Base-by-base conservation (phyloP, 768 basidiomycete species). In the Pulveroboletus sp. region DNA sequence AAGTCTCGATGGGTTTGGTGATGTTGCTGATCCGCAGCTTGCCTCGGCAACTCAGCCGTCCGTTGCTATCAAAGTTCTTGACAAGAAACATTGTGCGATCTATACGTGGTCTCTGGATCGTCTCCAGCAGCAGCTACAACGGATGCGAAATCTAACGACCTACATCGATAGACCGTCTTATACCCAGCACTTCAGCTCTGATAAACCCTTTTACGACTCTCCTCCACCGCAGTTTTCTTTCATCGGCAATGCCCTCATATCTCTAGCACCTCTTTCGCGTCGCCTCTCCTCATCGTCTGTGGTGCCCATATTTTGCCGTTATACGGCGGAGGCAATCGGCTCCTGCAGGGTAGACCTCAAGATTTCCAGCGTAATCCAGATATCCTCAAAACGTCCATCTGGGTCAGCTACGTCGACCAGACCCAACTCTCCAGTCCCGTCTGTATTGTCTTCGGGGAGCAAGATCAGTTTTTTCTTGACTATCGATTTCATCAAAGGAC, bases 311-410 rank as follows among this genome's bases (percentile, higher is more conserved):
- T 91, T 92, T 66, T 95, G 92, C 63, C 83, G 89, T 30, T 95
- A 94, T 62, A 96, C 93, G 1, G 80, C 91, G 41, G 95, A 97
- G 64, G 94, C 94, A 2, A 93, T 97, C 56, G 96, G 95, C 2
- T 92, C 91, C 26, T 97, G 94, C 71, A 82, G 92, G 21, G 76
- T 96, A 47, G 83, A 86, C 56, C 77, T 96, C 69, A 89, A 84
- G 69, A 78, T 92, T 39, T 78, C 87, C 56, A 90, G 83, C 54
- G 79, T 89, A 35, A 72, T 82, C 26, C 64, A 64, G 41, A 66
- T 81, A 37, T 75, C 85, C 2, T 68, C 82, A 7, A 82, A 79
- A 68, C 76, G 84, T 63, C 67, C 73, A 33, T 76, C 79, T 56
- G 74, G 78, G 44, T 90, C 89, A 1, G 69, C 76, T 39, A 71